Evolutionary conservation across 139 green algal genomes (phyloP).

Genomic region (Zygnema circumcarinatum): DNA sequence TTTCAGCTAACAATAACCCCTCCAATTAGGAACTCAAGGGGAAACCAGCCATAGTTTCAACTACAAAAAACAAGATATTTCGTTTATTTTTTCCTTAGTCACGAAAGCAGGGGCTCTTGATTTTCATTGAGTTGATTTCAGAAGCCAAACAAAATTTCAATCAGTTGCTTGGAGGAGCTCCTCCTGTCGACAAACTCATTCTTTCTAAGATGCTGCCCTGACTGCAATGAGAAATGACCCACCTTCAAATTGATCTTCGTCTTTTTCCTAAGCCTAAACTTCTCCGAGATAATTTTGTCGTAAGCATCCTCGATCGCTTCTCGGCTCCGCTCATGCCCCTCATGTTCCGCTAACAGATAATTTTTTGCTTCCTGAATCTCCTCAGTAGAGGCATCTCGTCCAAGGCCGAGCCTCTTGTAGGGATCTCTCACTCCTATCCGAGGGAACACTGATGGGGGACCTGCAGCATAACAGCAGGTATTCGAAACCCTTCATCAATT

Average conservation of each 20-base stretch:
- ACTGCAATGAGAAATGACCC: too few relatives aligned
- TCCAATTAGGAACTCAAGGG: too few relatives aligned
- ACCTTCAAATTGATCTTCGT: constrained; percentile 61
- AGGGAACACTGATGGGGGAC: constrained; percentile 58
- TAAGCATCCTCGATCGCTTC: constrained; percentile 67
- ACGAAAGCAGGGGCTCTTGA: too few relatives aligned
- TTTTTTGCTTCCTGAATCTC: constrained; percentile 69
- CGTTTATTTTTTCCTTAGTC: too few relatives aligned
- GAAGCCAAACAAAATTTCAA: too few relatives aligned
- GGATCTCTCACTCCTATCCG: constrained; percentile 65
- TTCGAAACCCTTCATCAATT: neutral
- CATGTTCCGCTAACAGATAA: constrained; percentile 66
- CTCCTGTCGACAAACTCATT: too few relatives aligned
- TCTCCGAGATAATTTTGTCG: constrained; percentile 68
- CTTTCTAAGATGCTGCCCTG: too few relatives aligned
- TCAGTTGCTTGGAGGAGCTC: too few relatives aligned
- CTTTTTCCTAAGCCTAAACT: constrained; percentile 56
- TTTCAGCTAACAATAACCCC: too few relatives aligned
- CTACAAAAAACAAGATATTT: too few relatives aligned
- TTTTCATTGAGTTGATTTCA: too few relatives aligned
- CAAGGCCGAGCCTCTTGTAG: constrained; percentile 66
- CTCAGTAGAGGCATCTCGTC: constrained; percentile 62
- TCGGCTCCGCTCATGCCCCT: constrained; percentile 50
- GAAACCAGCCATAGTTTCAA: too few relatives aligned
- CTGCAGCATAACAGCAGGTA: constrained; percentile 8